Percentiles rank a stretch among this genome's conserved stretches.
These are phyloP conservation scores for Trichoderma gamsii DNA, from an alignment of 495 filamentous ascomycete genomes.

Conservation along the genomic window DNA sequence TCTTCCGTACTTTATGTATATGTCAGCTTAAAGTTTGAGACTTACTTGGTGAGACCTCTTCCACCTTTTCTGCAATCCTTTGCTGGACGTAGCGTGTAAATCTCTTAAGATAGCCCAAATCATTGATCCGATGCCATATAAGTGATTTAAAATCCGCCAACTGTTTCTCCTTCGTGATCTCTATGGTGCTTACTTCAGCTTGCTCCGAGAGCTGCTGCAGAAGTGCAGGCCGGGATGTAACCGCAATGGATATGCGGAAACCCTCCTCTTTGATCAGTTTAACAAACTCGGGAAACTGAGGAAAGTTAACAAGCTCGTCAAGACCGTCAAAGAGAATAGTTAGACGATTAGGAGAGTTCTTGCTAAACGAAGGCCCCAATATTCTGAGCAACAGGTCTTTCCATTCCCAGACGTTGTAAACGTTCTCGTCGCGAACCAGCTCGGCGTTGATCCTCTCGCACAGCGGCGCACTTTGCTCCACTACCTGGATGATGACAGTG, in stretches of 20 bases:
- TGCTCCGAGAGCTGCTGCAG: background rate
- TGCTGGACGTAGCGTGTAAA: slow-evolving; percentile 19
- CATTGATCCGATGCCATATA: slow-evolving; percentile 20
- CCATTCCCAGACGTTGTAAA: slow-evolving; percentile 14
- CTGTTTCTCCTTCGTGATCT: slow-evolving; percentile 20
- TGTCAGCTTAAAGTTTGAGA: background rate
- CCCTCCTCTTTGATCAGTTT: slow-evolving; percentile 14
- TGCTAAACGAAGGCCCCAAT: slow-evolving; percentile 14
- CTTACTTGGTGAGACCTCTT: slow-evolving; percentile 17
- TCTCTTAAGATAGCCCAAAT: slow-evolving; percentile 17
- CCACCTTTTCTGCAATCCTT: slow-evolving; percentile 17
- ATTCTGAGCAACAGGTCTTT: slow-evolving; percentile 18
- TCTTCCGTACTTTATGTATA: background rate
- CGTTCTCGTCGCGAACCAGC: slow-evolving; percentile 17
- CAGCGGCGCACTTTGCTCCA: slow-evolving; percentile 18
- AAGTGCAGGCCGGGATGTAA: slow-evolving; percentile 15
- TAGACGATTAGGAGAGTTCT: slow-evolving; percentile 7
- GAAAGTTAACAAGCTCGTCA: slow-evolving; percentile 16
- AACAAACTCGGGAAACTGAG: slow-evolving; percentile 18
- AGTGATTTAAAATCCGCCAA: slow-evolving; percentile 19
- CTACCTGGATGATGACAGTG: slow-evolving; percentile 19
- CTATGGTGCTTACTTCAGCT: slow-evolving; percentile 4
- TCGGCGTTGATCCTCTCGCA: slow-evolving; percentile 22
- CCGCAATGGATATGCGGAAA: slow-evolving; percentile 18
- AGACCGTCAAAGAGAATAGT: slow-evolving; percentile 21